Percentiles rank a stretch among this genome's conserved stretches.
Conservation (phyloP, 768 basidiomycete genomes). For the Leccinum ochraceum region DNA sequence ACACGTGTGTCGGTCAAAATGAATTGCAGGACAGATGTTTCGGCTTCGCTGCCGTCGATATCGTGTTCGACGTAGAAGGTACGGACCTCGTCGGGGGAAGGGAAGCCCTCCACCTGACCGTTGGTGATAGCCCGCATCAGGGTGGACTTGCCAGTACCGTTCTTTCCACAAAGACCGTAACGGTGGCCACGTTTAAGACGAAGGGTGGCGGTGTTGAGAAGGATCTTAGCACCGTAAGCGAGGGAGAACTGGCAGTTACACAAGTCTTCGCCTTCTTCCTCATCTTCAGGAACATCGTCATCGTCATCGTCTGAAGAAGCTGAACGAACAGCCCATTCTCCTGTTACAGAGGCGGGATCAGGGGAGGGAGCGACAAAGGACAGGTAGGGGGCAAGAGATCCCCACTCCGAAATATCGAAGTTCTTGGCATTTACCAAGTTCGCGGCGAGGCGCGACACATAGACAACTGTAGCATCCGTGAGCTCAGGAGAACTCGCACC, state of each 20-base stretch:
- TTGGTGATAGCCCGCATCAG: constrained; percentile 94
- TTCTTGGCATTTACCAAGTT: constrained; percentile 89
- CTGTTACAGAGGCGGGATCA: constrained; percentile 65
- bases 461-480: constrained; percentile 60
- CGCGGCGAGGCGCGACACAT: constrained; percentile 78
- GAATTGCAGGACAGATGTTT: constrained; percentile 87
- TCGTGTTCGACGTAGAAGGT: constrained; percentile 99
- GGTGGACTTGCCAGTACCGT: constrained; percentile 97
- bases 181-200: constrained; percentile 98
- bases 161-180: constrained; percentile 98
- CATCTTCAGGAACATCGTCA: constrained; percentile 73
- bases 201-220: constrained; percentile 94
- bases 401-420: constrained; percentile 90
- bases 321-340: constrained; percentile 89
- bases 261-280: constrained; percentile 97
- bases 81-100: constrained; percentile 94
- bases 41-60: constrained; percentile 93
- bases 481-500: constrained; percentile 57
- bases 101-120: constrained; percentile 98
- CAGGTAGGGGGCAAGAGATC: constrained; percentile 75
- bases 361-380: constrained; percentile 62
- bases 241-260: constrained; percentile 99
- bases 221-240: constrained; percentile 97
- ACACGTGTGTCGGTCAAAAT: constrained; percentile 86
- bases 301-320: constrained; percentile 77